Conservation (phyloP, 2,329 filamentous ascomycete species). For the Aspergillus eucalypticola region DNA sequence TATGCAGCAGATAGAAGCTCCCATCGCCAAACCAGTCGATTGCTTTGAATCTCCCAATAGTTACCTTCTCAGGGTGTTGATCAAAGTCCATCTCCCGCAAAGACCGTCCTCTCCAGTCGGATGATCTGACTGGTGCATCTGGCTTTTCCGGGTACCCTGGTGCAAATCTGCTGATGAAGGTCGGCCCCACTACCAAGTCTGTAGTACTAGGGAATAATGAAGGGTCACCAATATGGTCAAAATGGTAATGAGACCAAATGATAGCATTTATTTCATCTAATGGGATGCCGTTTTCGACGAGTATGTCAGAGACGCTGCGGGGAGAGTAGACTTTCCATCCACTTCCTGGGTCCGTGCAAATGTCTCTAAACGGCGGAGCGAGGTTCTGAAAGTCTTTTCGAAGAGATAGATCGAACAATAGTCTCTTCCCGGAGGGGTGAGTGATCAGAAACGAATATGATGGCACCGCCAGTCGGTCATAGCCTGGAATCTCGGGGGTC, state of each 20-base stretch:
- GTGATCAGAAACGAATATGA: too few species aligned
- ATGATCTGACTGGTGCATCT: conserved; percentile 2
- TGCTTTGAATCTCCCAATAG: conserved; percentile 37
- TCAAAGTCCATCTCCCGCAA: conserved; percentile 18
- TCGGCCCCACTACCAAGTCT: conserved; percentile 28
- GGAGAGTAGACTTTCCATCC: background rate
- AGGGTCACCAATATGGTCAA: conserved; percentile 48
- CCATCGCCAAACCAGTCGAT: conserved; percentile 60
- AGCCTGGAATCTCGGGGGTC: too few species aligned
- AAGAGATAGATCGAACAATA: conserved; percentile 52
- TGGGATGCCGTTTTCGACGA: background rate
- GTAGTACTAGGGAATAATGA: conserved; percentile 46
- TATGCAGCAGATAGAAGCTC: conserved; percentile 54
- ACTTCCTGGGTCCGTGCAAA: too few species aligned
- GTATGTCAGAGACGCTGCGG: background rate
- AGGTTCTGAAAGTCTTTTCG: conserved; percentile 49
- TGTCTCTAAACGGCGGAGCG: conserved; percentile 18
- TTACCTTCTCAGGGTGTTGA: background rate
- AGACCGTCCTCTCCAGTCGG: conserved; percentile 17
- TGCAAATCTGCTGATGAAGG: conserved; percentile 17
- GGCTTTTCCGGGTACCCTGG: conserved; percentile 24
- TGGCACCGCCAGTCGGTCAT: too few species aligned
- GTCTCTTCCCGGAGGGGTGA: conserved; percentile 35
- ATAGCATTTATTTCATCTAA: background rate
- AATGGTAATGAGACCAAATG: conserved; percentile 34